A percentile compares a stretch with the other conserved stretches of the same genome.
Evolutionary conservation across 1,284 basidiomycete genomes (phyloP).

Genomic region (Apiotrichum mycotoxinovorans): DNA sequence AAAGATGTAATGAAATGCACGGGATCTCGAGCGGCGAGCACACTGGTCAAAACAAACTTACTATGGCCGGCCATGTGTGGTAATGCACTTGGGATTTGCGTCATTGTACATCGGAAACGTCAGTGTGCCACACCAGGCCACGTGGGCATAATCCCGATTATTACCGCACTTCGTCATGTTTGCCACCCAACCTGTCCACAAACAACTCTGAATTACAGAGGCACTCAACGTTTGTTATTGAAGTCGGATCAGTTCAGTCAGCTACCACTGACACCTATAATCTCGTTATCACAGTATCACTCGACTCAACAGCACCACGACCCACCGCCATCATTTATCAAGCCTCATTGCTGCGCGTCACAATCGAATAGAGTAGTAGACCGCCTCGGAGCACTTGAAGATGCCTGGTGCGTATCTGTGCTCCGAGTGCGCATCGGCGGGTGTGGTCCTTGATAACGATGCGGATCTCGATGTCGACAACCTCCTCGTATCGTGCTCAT

Average conservation of each 20-base stretch:
- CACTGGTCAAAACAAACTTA: background rate
- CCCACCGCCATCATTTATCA: too few relatives aligned
- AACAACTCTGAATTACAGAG: too few relatives aligned
- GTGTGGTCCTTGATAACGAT: conserved; percentile 3
- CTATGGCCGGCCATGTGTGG: background rate
- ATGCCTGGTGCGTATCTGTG: conserved; percentile 5
- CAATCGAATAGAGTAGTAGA: too few relatives aligned
- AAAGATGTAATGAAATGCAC: background rate
- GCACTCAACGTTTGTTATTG: too few relatives aligned
- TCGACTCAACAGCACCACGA: too few relatives aligned
- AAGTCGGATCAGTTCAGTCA: too few relatives aligned
- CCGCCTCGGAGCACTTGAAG: too few relatives aligned
- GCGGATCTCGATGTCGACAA: background rate
- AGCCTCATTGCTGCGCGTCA: too few relatives aligned
- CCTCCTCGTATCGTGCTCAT: conserved; percentile 20
- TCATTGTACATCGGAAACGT: too few relatives aligned
- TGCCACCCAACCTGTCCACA: background rate
- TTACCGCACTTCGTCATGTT: background rate
- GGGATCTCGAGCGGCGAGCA: background rate
- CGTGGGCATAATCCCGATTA: background rate
- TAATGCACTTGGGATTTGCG: background rate
- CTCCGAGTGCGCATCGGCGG: conserved; percentile 4
- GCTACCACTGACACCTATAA: too few relatives aligned
- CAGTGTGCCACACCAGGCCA: background rate
- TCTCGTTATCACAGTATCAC: too few relatives aligned